A percentile compares a stretch with the other conserved stretches of the same genome.
Evolutionary conservation across 139 green algal genomes (phyloP).

Genomic region (Marvania coccoides): DNA sequence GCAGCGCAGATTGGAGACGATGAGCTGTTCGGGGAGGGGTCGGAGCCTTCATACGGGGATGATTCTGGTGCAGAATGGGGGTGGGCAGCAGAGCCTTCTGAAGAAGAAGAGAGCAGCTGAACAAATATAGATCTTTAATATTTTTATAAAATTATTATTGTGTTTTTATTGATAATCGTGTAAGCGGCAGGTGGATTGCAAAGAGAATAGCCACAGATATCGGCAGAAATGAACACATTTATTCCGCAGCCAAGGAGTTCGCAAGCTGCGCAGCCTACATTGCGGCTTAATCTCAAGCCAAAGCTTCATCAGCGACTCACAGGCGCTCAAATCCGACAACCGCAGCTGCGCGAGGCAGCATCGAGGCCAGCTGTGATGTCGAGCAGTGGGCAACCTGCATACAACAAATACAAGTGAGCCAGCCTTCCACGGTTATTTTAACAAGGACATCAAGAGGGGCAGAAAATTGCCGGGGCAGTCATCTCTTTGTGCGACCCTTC

Average conservation of each 20-base stretch:
- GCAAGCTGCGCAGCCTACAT: neutral
- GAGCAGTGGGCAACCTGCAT: neutral
- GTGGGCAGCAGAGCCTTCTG: too few species aligned
- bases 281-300: neutral
- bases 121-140: too few species aligned
- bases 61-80: neutral
- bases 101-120: too few species aligned
- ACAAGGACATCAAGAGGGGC: neutral
- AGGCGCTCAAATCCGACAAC: neutral
- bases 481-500: neutral
- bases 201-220: neutral
- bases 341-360: neutral
- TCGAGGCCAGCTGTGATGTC: neutral
- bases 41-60: neutral
- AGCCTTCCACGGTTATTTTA: neutral
- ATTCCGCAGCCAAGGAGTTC: neutral
- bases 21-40: conserved; percentile 14
- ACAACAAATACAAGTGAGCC: conserved; percentile 24
- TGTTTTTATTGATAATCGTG: too few species aligned
- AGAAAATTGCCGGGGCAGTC: neutral
- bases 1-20: conserved; percentile 12
- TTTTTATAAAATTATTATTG: too few species aligned
- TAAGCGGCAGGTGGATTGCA: neutral
- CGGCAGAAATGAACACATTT: too few species aligned
- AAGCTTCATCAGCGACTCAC: neutral